Percentiles rank a stretch among this genome's conserved stretches.
phyloP scores from a whole-genome alignment of 331 rosid species.

The Acacia concinna region DNA sequence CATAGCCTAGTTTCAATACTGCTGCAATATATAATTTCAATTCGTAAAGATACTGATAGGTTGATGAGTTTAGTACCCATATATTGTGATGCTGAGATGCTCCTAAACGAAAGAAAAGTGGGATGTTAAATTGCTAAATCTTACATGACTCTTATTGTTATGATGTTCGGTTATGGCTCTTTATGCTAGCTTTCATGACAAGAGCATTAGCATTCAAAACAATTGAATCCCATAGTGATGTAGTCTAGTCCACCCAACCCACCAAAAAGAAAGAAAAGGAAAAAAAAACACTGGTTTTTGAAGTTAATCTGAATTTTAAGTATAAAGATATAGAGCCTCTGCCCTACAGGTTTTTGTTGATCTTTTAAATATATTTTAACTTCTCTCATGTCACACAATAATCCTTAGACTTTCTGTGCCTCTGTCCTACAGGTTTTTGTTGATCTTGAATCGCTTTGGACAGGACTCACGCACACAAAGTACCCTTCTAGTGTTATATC shows the following conservation, averaged over 20 bases:
- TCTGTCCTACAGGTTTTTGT: constrained; percentile 39
- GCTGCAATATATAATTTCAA: not conserved
- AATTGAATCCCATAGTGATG: not conserved
- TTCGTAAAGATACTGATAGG: not conserved
- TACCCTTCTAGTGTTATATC: constrained; percentile 42
- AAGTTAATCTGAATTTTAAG: not conserved
- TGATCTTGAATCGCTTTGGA: constrained; percentile 42
- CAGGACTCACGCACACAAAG: constrained; percentile 42
- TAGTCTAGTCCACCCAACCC: not conserved
- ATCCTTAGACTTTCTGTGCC: not conserved
- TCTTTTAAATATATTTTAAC: not conserved
- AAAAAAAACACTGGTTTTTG: not conserved
- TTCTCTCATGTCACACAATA: constrained; percentile 4
- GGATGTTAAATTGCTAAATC: not conserved
- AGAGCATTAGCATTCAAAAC: not conserved
- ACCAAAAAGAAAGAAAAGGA: not conserved
- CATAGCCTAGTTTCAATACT: not conserved
- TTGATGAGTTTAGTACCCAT: not conserved
- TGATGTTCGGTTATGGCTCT: not conserved
- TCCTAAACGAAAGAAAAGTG: not conserved
- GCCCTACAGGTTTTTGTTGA: not conserved
- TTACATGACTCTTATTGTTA: not conserved
- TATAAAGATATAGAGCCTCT: not conserved
- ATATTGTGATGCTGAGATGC: constrained; percentile 4
- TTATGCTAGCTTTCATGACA: not conserved